phyloP scores from a whole-genome alignment of 345 rosid species.

The Cochlearia excelsa region DNA sequence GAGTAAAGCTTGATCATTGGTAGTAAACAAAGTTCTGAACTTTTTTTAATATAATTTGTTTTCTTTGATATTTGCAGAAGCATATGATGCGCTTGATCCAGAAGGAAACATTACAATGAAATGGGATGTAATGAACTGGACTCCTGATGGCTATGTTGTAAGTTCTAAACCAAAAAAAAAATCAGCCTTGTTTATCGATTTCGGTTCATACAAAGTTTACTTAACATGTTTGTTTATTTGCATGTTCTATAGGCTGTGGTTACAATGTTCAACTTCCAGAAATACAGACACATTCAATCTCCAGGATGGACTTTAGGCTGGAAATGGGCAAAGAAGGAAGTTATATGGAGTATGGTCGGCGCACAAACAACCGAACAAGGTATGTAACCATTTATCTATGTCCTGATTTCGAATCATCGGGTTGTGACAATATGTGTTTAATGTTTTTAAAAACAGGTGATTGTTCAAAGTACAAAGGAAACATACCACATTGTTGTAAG shows the following conservation, averaged over 20 bases:
- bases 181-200: neutral
- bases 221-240: neutral
- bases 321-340: conserved; percentile 91
- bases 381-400: neutral
- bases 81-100: conserved; percentile 91
- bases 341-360: conserved; percentile 84
- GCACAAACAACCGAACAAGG: conserved; percentile 86
- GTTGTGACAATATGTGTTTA: neutral
- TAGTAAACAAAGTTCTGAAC: conserved; percentile 12
- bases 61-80: conserved; percentile 45
- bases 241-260: conserved; percentile 63
- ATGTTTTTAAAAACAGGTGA: conserved; percentile 37
- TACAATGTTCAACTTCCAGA: conserved; percentile 76
- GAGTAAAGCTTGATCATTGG: conserved; percentile 6
- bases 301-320: conserved; percentile 94
- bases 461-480: conserved; percentile 80
- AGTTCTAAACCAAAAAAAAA: conserved; percentile 34
- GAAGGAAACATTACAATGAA: conserved; percentile 86
- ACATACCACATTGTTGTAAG: conserved; percentile 81
- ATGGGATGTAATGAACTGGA: conserved; percentile 95
- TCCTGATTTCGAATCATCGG: neutral
- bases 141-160: conserved; percentile 91
- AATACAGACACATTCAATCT: conserved; percentile 75
- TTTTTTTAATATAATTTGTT: neutral
- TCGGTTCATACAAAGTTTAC: neutral